phyloP scores from a whole-genome alignment of 352 stramenopile species.

The Globisporangium cylindrosporum region DNA sequence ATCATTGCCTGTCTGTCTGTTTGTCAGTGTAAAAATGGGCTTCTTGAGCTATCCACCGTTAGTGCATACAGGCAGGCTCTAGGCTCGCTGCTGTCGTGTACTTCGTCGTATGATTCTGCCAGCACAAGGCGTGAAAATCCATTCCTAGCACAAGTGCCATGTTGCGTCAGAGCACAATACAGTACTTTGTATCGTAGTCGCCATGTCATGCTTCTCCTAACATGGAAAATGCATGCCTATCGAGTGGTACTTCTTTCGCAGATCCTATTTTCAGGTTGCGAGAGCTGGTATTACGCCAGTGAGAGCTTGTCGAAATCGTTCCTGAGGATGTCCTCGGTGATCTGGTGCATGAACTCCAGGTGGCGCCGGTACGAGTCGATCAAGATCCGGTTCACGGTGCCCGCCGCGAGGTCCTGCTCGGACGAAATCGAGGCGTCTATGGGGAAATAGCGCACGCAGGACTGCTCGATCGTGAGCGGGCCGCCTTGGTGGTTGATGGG shows the following conservation, averaged over 20 bases:
- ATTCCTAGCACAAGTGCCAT: not conserved
- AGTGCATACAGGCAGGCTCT: no score
- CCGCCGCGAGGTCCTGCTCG: constrained; percentile 22
- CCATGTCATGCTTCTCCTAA: not conserved
- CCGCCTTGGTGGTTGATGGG: not conserved
- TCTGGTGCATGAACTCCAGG: constrained; percentile 7
- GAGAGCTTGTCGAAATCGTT: constrained; percentile 7
- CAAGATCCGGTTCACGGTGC: constrained; percentile 46
- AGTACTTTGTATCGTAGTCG: not conserved
- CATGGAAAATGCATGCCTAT: not conserved
- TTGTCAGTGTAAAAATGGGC: not conserved
- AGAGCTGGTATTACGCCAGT: not conserved
- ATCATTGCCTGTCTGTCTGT: not conserved
- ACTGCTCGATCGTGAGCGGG: constrained; percentile 9
- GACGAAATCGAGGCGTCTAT: not conserved
- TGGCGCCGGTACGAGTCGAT: constrained; percentile 39
- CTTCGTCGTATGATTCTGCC: not conserved
- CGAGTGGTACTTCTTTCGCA: not conserved
- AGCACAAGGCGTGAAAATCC: not conserved
- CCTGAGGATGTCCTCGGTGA: constrained; percentile 33
- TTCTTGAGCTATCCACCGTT: not conserved
- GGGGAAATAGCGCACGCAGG: constrained; percentile 5
- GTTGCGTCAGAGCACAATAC: not conserved
- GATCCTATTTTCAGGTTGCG: not conserved
- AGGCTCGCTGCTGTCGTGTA: no score